phyloP scores from a whole-genome alignment of 2,329 filamentous ascomycete species.

The Rachicladosporium sp. region DNA sequence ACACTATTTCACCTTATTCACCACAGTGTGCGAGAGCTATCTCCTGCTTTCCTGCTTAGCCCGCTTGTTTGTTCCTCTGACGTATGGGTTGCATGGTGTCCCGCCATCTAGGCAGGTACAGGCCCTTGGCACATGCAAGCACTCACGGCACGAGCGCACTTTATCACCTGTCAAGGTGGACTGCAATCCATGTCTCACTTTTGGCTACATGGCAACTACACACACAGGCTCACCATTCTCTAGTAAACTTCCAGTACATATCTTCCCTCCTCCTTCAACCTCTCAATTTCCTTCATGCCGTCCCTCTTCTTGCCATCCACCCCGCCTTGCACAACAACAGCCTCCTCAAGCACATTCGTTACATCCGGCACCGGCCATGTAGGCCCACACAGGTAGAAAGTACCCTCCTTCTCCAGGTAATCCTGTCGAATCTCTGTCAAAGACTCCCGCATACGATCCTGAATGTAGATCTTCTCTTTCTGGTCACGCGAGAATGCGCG shows the following conservation, averaged over 20 bases:
- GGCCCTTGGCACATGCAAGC: too few species aligned
- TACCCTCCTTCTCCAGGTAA: constrained; percentile 76
- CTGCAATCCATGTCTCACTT: too few species aligned
- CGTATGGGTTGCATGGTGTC: too few species aligned
- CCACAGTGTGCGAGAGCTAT: too few species aligned
- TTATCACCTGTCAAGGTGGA: too few species aligned
- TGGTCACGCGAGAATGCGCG: constrained; percentile 94
- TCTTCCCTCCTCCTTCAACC: constrained; percentile 83
- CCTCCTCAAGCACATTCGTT: constrained; percentile 85
- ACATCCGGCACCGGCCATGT: constrained; percentile 99
- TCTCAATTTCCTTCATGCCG: constrained; percentile 82
- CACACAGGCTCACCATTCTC: neutral
- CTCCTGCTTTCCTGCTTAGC: too few species aligned
- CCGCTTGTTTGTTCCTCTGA: too few species aligned
- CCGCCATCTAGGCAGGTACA: too few species aligned
- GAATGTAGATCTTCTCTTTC: constrained; percentile 97
- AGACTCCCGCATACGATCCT: constrained; percentile 91
- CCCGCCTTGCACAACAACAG: constrained; percentile 65
- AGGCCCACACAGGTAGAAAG: constrained; percentile 94
- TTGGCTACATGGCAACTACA: too few species aligned
- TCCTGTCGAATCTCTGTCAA: constrained; percentile 70
- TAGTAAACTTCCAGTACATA: constrained; percentile 96
- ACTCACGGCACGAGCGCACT: too few species aligned
- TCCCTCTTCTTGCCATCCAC: constrained; percentile 67
- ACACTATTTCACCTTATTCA: too few species aligned